These are phyloP conservation scores for Creolimax fragrantissima DNA, from an alignment of 78 protist genomes.

Conservation along the genomic window DNA sequence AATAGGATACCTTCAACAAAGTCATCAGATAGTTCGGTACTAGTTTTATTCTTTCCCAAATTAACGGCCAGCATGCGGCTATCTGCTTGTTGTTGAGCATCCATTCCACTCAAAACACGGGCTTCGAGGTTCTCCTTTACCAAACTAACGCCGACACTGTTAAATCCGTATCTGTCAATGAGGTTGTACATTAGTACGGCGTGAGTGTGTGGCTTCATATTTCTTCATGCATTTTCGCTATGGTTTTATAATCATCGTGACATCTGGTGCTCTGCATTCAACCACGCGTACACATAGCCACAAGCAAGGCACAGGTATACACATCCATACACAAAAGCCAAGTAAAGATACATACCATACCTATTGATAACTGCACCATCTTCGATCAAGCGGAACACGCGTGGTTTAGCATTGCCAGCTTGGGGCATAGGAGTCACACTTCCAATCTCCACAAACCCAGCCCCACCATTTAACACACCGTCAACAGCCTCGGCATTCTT, in stretches of 20 bases:
- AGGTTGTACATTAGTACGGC: too few relatives aligned
- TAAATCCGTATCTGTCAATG: not conserved
- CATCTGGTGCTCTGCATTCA: too few relatives aligned
- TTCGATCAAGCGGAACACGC: slow-evolving; percentile 58
- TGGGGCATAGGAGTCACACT: slow-evolving; percentile 69
- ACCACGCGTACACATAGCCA: too few relatives aligned
- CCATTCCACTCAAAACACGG: not conserved
- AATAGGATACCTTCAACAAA: slow-evolving; percentile 32
- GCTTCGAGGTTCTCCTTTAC: slow-evolving; percentile 8
- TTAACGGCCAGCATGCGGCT: slow-evolving; percentile 46
- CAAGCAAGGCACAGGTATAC: too few relatives aligned
- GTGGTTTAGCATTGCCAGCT: slow-evolving; percentile 65
- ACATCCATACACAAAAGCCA: too few relatives aligned
- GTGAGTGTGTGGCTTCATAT: too few relatives aligned
- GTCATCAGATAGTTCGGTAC: slow-evolving; percentile 44
- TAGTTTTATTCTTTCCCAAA: slow-evolving; percentile 64
- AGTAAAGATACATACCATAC: too few relatives aligned
- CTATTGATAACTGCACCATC: slow-evolving; percentile 74
- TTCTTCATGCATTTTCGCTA: too few relatives aligned
- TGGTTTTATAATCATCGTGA: too few relatives aligned
- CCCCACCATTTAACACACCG: slow-evolving; percentile 47
- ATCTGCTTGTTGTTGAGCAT: not conserved
- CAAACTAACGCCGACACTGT: slow-evolving; percentile 31
- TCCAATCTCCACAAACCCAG: slow-evolving; percentile 71
- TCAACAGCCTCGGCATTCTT: slow-evolving; percentile 34